Percentiles rank a stretch among this genome's conserved stretches.
Conservation (phyloP, 768 basidiomycete genomes). For the Termitomyces sp. region DNA sequence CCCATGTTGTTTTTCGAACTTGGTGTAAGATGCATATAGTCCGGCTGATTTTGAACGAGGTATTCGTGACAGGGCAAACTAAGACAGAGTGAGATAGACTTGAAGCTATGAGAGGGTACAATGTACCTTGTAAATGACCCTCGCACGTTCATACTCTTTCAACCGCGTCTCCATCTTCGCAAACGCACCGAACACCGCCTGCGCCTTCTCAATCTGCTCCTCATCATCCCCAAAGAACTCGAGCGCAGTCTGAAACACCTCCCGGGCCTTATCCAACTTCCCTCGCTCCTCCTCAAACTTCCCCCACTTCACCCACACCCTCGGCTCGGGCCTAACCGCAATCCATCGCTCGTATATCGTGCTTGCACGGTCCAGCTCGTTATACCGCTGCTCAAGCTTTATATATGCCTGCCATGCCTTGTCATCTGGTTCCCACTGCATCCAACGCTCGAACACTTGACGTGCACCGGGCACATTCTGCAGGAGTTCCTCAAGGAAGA, state of each 20-base stretch:
- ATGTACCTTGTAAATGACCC: slow-evolving; percentile 95
- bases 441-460: slow-evolving; percentile 99
- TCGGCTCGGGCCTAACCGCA: slow-evolving; percentile 69
- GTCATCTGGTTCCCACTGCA: slow-evolving; percentile 99
- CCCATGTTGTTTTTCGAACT: slow-evolving; percentile 98
- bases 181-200: slow-evolving; percentile 89
- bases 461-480: slow-evolving; percentile 95
- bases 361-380: slow-evolving; percentile 89
- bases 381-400: slow-evolving; percentile 94
- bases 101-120: neutral
- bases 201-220: slow-evolving; percentile 93
- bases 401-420: slow-evolving; percentile 99
- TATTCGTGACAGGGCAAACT: slow-evolving; percentile 95
- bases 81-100: neutral
- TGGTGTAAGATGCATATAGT: slow-evolving; percentile 91
- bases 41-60: slow-evolving; percentile 87
- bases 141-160: slow-evolving; percentile 95
- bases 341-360: slow-evolving; percentile 92
- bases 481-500: slow-evolving; percentile 95
- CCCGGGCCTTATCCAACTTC: slow-evolving; percentile 68
- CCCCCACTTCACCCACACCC: slow-evolving; percentile 81
- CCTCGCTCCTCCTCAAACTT: slow-evolving; percentile 88
- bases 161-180: slow-evolving; percentile 96
- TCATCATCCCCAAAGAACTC: slow-evolving; percentile 88
- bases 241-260: slow-evolving; percentile 88